phyloP scores from a whole-genome alignment of 306 rosid genomes.

The Medicago ruthenica region DNA sequence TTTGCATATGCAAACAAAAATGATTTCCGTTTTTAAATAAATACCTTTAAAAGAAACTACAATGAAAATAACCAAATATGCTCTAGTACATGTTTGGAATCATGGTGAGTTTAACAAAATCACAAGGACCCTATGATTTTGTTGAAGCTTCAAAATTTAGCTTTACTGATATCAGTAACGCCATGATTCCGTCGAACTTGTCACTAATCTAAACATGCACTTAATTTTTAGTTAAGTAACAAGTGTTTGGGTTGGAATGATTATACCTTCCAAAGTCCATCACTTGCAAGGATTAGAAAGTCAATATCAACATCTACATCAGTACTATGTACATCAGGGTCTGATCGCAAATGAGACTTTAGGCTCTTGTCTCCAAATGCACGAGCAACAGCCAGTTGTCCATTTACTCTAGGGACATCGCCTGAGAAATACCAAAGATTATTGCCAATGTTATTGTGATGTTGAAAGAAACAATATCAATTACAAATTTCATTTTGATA shows the following conservation, averaged over 20 bases:
- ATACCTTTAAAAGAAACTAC: not conserved
- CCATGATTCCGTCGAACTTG: not conserved
- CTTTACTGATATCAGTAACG: not conserved
- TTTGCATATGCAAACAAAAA: slow-evolving; percentile 36
- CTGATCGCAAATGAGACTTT: slow-evolving; percentile 86
- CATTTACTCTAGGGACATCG: slow-evolving; percentile 93
- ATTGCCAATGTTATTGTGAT: not conserved
- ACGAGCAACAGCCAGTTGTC: slow-evolving; percentile 93
- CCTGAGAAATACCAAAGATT: slow-evolving; percentile 46
- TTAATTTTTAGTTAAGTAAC: not conserved
- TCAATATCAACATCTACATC: slow-evolving; percentile 57
- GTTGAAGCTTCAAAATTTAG: not conserved
- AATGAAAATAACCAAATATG: not conserved
- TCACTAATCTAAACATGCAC: not conserved
- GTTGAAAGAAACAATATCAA: not conserved
- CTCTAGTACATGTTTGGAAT: not conserved
- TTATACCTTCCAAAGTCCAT: slow-evolving; percentile 95
- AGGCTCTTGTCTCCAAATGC: slow-evolving; percentile 98
- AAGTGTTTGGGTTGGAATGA: not conserved
- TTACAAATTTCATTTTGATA: not conserved
- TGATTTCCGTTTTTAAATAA: not conserved
- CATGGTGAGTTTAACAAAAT: not conserved
- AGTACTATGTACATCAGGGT: slow-evolving; percentile 64
- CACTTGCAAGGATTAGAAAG: slow-evolving; percentile 81
- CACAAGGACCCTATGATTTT: not conserved